A percentile compares a stretch with the other conserved stretches of the same genome.
Evolutionary conservation across 495 filamentous ascomycete species (phyloP).

Genomic region (Aspergillus panamensis): DNA sequence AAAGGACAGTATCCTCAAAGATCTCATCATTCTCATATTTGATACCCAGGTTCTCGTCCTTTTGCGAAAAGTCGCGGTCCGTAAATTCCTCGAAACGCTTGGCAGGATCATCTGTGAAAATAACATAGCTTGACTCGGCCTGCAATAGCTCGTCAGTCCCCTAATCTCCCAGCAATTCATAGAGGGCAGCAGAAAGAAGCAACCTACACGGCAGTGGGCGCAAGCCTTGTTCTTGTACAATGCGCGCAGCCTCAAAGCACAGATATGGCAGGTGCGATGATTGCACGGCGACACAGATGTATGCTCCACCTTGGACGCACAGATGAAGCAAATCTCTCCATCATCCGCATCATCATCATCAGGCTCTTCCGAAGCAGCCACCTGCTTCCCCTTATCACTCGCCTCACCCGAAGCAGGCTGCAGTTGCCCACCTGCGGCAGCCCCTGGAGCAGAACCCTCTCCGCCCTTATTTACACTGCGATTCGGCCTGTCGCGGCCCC

Average conservation of each 20-base stretch:
- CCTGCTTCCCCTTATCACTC: constrained; percentile 26
- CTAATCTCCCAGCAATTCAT: background rate
- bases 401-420: constrained; percentile 13
- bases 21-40: constrained; percentile 83
- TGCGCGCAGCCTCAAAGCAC: constrained; percentile 80
- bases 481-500: constrained; percentile 32
- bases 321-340: constrained; percentile 92
- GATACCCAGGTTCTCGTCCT: constrained; percentile 82
- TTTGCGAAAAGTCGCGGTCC: constrained; percentile 64
- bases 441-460: background rate
- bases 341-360: constrained; percentile 62
- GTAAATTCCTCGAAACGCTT: constrained; percentile 84
- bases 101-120: constrained; percentile 79
- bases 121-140: constrained; percentile 77
- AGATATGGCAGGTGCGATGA: constrained; percentile 94
- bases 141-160: constrained; percentile 26
- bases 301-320: constrained; percentile 80
- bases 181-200: background rate
- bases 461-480: constrained; percentile 19
- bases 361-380: constrained; percentile 24
- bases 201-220: constrained; percentile 81
- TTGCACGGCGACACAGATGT: constrained; percentile 87
- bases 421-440: constrained; percentile 3
- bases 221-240: constrained; percentile 95
- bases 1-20: constrained; percentile 76